Evolutionary conservation across 1,284 basidiomycete species (phyloP).

Genomic region (Cryptococcus sp.): DNA sequence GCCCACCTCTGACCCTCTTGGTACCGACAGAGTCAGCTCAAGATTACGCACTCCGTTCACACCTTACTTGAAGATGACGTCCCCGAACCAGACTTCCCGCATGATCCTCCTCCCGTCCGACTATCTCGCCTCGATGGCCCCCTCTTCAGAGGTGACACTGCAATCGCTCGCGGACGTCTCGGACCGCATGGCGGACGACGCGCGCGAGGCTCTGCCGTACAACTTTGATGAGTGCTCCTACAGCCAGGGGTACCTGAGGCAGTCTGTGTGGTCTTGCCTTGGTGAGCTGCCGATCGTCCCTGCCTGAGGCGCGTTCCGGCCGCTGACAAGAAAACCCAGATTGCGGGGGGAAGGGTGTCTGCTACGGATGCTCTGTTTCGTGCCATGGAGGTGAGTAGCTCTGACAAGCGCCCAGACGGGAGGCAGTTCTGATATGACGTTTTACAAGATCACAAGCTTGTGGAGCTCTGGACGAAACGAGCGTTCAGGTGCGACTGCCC

Average conservation of each 20-base stretch:
- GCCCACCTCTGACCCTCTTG: too few species aligned
- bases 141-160: constrained; percentile 39
- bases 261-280: constrained; percentile 47
- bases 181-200: constrained; percentile 41
- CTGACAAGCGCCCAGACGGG: neutral
- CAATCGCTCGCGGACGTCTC: constrained; percentile 38
- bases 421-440: neutral
- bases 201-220: constrained; percentile 44
- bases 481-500: constrained; percentile 50
- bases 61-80: too few species aligned
- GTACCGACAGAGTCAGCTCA: too few species aligned
- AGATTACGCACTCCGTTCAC: too few species aligned
- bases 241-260: constrained; percentile 38
- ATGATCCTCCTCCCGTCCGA: constrained; percentile 26
- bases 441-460: constrained; percentile 43
- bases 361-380: constrained; percentile 49
- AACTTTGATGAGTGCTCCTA: constrained; percentile 47
- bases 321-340: constrained; percentile 13
- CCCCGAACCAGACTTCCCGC: constrained; percentile 15
- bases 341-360: constrained; percentile 51
- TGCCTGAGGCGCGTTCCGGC: too few species aligned
- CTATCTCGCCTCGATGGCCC: constrained; percentile 22
- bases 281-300: constrained; percentile 21
- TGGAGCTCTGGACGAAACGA: constrained; percentile 47
- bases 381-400: constrained; percentile 45